Evolutionary conservation across 2,329 filamentous ascomycete species (phyloP), one percentile per base, ranked within the genome.

Genomic region (Graphilbum sp.): DNA sequence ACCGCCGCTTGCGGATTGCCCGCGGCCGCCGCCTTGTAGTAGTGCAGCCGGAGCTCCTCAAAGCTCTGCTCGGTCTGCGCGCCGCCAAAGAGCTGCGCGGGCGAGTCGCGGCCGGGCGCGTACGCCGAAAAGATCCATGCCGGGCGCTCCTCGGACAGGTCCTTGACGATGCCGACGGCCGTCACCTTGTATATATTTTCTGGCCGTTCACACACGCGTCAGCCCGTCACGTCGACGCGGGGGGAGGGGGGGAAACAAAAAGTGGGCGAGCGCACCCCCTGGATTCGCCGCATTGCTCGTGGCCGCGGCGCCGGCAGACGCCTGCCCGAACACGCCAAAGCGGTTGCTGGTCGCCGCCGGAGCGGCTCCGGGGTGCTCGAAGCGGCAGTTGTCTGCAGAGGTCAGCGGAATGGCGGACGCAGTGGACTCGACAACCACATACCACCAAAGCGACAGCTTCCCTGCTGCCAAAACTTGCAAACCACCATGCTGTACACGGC

Each of bases 91-190:
- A 95, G 66, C 56, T 94, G 85, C 16, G 74, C 73, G 0, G 87
- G 87, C 2, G 80, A 74, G 48, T 86, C 72, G 49, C 64, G 69
- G 4, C 79, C 80, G 0, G 87, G 86, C 0, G 77, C 83, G 55
- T 94, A 96, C 18, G 79, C 70, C 1, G 87, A 94, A 19, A 95
- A 68, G 5, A 90, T 78, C 81, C 87, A 96, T 64, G 72, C 61
- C 16, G 88, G 88, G 9, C 70, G 68, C 43, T 90, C 83, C 18
- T 66, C 64, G 1, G 66, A 71, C 34, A 92, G 63, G 51, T 92
- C 85, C 38, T 60, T 58, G 43, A 67, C 66, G 47, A 92, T 78
- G 3, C 58, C 60, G 0, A 72, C 70, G 32, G 59, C 58, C n/a
- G 60, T 69, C 31, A 86, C 56, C 33, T 57, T 64, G 52, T 73